Evolutionary conservation across 2,329 filamentous ascomycete species (phyloP).

Genomic region (Claviceps pazoutovae): DNA sequence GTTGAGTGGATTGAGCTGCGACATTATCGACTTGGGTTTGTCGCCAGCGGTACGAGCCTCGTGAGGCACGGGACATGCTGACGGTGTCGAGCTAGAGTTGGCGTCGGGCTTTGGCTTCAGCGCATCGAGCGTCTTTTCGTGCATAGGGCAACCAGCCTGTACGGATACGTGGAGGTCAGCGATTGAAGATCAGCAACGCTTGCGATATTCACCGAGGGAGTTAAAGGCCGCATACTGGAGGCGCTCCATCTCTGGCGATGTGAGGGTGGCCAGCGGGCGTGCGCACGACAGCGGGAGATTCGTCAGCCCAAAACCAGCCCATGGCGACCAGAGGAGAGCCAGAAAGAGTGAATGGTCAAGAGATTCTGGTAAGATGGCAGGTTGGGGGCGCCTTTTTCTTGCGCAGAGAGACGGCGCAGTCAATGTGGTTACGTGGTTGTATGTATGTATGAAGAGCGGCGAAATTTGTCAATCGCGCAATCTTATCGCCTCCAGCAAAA

Average conservation of each 20-base stretch:
- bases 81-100: conserved; percentile 16
- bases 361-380: background rate
- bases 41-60: conserved; percentile 15
- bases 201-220: too few species aligned
- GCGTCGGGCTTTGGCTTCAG: conserved; percentile 20
- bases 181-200: background rate
- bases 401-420: background rate
- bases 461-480: background rate
- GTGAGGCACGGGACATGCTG: conserved; percentile 34
- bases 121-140: conserved; percentile 37
- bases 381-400: background rate
- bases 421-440: background rate
- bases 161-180: background rate
- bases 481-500: conserved; percentile 1
- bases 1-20: conserved; percentile 59
- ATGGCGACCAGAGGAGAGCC: conserved; percentile 19
- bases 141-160: conserved; percentile 44
- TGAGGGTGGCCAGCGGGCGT: conserved; percentile 20
- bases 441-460: background rate
- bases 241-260: conserved; percentile 14
- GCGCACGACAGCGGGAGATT: conserved; percentile 21
- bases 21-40: conserved; percentile 33
- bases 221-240: conserved; percentile 17
- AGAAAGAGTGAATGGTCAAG: background rate
- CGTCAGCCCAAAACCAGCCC: conserved; percentile 53